A percentile compares a stretch with the other conserved stretches of the same genome.
Evolutionary conservation across 1,284 basidiomycete species (phyloP).

Genomic region (Microbotryum silenes-acaulis): DNA sequence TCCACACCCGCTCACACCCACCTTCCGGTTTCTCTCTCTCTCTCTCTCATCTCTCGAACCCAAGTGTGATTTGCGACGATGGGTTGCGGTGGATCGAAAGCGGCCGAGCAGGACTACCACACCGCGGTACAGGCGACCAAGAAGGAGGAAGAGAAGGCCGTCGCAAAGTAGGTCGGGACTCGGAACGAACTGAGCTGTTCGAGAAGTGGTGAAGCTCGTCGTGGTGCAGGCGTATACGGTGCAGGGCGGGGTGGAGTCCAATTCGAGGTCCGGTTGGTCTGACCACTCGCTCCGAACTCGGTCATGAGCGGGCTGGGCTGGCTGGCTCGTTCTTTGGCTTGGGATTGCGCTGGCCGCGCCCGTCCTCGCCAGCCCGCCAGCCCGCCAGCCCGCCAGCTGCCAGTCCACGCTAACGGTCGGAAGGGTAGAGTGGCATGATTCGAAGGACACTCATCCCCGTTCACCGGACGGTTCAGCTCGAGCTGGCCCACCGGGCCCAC

Average conservation of each 20-base stretch:
- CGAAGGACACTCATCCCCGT: no score
- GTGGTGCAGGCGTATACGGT: background rate
- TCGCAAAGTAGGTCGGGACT: slow-evolving; percentile 15
- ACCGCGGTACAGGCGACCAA: slow-evolving; percentile 15
- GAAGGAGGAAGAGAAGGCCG: slow-evolving; percentile 23
- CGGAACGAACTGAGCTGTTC: no score
- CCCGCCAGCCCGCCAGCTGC: no score
- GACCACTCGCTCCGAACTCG: background rate
- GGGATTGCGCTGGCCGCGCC: background rate
- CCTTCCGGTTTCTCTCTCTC: no score
- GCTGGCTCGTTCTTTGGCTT: background rate
- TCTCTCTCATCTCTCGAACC: no score
- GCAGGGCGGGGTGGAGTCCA: background rate
- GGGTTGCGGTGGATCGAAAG: slow-evolving; percentile 32
- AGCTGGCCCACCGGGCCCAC: no score
- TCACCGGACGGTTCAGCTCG: no score
- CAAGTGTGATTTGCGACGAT: slow-evolving; percentile 6
- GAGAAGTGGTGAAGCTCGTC: no score
- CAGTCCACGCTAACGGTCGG: no score
- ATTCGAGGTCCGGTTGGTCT: background rate
- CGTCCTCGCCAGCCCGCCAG: background rate
- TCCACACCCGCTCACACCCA: no score
- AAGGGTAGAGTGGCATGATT: no score
- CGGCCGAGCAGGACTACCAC: slow-evolving; percentile 27
- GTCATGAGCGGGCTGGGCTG: background rate